Conservation (phyloP, 2,329 filamentous ascomycete species). For the Beauveria rudraprayagi region DNA sequence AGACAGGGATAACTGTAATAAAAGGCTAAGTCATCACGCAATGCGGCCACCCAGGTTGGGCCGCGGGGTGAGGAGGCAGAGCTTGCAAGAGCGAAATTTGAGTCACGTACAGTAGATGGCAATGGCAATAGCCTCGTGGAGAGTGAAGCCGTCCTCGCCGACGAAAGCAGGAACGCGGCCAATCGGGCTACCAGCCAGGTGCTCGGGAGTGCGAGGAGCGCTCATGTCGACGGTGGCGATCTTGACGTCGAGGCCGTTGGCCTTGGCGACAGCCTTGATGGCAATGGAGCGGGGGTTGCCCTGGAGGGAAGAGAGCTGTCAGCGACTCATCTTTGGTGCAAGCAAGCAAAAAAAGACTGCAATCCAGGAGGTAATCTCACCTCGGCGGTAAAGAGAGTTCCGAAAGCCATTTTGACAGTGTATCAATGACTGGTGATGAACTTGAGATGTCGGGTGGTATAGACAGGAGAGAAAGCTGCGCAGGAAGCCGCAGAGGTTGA, state of each 20-base stretch:
- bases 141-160: slow-evolving; percentile 81
- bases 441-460: slow-evolving; percentile 18
- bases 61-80: slow-evolving; percentile 21
- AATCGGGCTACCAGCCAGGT: slow-evolving; percentile 77
- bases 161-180: slow-evolving; percentile 91
- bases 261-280: slow-evolving; percentile 91
- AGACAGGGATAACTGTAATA: slow-evolving; percentile 98
- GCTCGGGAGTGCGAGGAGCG: slow-evolving; percentile 59
- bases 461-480: slow-evolving; percentile 20
- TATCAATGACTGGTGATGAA: slow-evolving; percentile 19
- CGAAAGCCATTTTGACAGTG: slow-evolving; percentile 76
- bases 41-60: slow-evolving; percentile 7
- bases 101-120: slow-evolving; percentile 86
- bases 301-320: slow-evolving; percentile 39
- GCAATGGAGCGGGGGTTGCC: slow-evolving; percentile 82
- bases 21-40: slow-evolving; percentile 64
- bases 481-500: background rate
- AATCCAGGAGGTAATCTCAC: slow-evolving; percentile 40
- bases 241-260: slow-evolving; percentile 90
- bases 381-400: slow-evolving; percentile 86
- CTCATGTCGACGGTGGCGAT: slow-evolving; percentile 62
- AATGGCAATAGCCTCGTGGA: slow-evolving; percentile 88
- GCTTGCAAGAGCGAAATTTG: slow-evolving; percentile 8
- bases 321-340: slow-evolving; percentile 24
- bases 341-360: slow-evolving; percentile 11